These are phyloP conservation scores for Babjeviella inositovora DNA, from an alignment of 805 yeast species.

Conservation along the genomic window DNA sequence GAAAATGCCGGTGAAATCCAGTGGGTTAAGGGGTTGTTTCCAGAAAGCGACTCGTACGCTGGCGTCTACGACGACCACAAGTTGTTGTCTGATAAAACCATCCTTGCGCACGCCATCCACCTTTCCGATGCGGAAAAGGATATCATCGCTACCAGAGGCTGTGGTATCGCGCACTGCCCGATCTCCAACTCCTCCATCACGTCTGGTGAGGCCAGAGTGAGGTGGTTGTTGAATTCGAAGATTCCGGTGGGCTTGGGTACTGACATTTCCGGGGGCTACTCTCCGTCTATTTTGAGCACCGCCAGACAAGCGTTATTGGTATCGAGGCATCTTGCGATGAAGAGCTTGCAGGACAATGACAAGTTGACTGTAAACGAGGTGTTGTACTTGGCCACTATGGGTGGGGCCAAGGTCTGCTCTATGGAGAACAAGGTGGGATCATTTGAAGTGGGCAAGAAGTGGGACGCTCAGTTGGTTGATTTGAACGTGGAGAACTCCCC, in stretches of 20 bases:
- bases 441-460: conserved; percentile 63
- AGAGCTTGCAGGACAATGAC: conserved; percentile 20
- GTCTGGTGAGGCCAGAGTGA: conserved; percentile 80
- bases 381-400: conserved; percentile 68
- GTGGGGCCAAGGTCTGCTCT: conserved; percentile 72
- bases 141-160: conserved; percentile 30
- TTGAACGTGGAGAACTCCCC: conserved; percentile 33
- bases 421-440: conserved; percentile 45
- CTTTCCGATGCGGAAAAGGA: conserved; percentile 47
- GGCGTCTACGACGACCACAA: conserved; percentile 58
- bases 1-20: conserved; percentile 67
- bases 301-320: conserved; percentile 61
- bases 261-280: conserved; percentile 66
- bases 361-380: conserved; percentile 57
- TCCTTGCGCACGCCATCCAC: conserved; percentile 84
- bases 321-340: conserved; percentile 57
- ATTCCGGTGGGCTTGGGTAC: conserved; percentile 74
- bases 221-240: conserved; percentile 44
- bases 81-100: conserved; percentile 47
- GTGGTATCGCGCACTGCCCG: conserved; percentile 90
- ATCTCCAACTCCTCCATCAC: conserved; percentile 77
- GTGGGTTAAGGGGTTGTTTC: conserved; percentile 61
- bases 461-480: conserved; percentile 73
- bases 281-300: conserved; percentile 45
- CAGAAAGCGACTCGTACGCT: conserved; percentile 52